These are phyloP conservation scores for Zygoascus hellenicus DNA, from an alignment of 1,139 yeast genomes.

Conservation along the genomic window DNA sequence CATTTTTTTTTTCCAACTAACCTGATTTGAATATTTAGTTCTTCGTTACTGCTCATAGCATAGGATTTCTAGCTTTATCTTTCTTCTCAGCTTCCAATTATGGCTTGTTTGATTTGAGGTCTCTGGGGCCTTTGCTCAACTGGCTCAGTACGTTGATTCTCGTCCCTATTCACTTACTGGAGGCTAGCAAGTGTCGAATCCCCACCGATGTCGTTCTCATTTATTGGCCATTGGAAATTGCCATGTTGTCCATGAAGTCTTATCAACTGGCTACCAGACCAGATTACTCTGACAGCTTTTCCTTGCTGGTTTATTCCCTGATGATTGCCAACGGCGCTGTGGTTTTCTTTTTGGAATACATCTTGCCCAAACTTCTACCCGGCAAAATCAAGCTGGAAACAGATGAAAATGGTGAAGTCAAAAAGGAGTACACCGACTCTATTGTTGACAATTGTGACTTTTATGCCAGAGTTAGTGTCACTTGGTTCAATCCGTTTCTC, in stretches of 20 bases:
- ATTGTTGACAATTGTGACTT: conserved; percentile 62
- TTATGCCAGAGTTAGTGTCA: conserved; percentile 67
- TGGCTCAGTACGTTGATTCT: conserved; percentile 45
- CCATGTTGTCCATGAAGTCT: conserved; percentile 42
- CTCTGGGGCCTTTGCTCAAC: conserved; percentile 38
- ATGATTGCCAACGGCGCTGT: conserved; percentile 8
- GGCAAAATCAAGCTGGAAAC: conserved; percentile 7
- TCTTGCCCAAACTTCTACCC: conserved; percentile 14
- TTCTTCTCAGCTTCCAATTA: conserved; percentile 15
- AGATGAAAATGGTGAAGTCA: conserved; percentile 11
- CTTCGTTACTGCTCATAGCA: not conserved
- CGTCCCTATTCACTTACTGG: conserved; percentile 57
- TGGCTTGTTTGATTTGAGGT: conserved; percentile 37
- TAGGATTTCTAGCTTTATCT: conserved; percentile 15
- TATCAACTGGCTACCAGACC: conserved; percentile 27
- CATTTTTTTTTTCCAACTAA: not conserved
- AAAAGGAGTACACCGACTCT: conserved; percentile 13
- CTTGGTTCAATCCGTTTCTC: conserved; percentile 88
- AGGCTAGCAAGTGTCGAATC: conserved; percentile 56
- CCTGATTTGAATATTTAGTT: conserved; percentile 22
- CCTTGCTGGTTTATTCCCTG: conserved; percentile 10
- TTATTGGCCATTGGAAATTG: conserved; percentile 61
- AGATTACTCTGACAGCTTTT: conserved; percentile 4
- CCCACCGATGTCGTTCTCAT: conserved; percentile 62
- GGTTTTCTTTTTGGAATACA: conserved; percentile 15